Conservation (phyloP, 768 basidiomycete species). For the Russula lepida region DNA sequence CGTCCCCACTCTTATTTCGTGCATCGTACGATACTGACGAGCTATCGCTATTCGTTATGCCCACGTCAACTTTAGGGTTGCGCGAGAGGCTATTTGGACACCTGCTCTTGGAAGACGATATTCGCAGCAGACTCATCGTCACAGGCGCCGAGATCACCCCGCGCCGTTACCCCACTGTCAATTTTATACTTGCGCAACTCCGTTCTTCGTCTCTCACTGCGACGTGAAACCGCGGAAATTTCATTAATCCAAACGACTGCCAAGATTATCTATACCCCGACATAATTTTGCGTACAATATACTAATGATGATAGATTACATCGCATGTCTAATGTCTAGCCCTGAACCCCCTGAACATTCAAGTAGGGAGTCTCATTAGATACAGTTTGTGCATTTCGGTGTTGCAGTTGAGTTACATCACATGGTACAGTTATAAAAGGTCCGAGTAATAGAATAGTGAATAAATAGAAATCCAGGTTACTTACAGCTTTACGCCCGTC, state of each 20-base stretch:
- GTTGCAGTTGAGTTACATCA: no score
- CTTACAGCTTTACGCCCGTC: no score
- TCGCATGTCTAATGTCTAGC: background rate
- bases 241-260: background rate
- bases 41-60: background rate
- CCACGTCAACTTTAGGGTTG: background rate
- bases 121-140: background rate
- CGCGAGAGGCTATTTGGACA: background rate
- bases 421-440: no score
- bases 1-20: background rate
- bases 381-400: no score
- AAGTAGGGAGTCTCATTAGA: no score
- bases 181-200: background rate
- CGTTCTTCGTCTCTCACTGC: background rate
- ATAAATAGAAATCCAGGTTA: no score
- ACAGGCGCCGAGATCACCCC: background rate
- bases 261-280: background rate
- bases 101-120: constrained; percentile 2
- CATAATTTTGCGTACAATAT: background rate
- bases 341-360: no score
- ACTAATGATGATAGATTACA: background rate
- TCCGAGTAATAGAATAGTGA: no score
- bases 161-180: background rate
- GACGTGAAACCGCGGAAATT: background rate
- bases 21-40: background rate